phyloP scores from a whole-genome alignment of 2,329 filamentous ascomycete species.

The Acarospora socialis region DNA sequence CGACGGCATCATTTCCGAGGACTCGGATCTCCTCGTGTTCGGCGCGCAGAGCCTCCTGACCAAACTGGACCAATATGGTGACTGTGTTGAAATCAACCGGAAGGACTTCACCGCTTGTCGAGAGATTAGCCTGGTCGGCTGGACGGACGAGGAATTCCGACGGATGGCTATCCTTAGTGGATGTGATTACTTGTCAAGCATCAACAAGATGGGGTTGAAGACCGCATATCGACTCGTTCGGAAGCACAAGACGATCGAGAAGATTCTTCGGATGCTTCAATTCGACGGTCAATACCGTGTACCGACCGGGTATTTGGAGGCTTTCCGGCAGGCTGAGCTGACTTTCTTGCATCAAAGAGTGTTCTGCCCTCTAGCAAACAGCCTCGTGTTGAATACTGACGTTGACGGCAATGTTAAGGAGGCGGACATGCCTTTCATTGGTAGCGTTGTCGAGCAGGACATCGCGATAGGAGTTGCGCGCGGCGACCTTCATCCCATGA shows the following conservation, averaged over 20 bases:
- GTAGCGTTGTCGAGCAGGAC: slow-evolving; percentile 52
- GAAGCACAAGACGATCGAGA: slow-evolving; percentile 78
- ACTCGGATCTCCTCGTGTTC: slow-evolving; percentile 92
- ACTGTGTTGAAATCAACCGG: slow-evolving; percentile 83
- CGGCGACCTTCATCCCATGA: slow-evolving; percentile 81
- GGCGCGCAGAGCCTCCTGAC: slow-evolving; percentile 82
- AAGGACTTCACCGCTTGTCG: slow-evolving; percentile 77
- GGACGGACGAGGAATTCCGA: slow-evolving; percentile 82
- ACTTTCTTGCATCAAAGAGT: slow-evolving; percentile 94
- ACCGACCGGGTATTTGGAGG: slow-evolving; percentile 64
- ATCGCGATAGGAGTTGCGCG: slow-evolving; percentile 59
- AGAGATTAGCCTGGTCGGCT: slow-evolving; percentile 78
- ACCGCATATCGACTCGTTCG: slow-evolving; percentile 83
- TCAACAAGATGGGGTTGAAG: slow-evolving; percentile 78
- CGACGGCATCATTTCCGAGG: slow-evolving; percentile 81
- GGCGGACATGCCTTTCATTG: slow-evolving; percentile 68
- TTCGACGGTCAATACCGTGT: slow-evolving; percentile 79
- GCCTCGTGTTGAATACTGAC: slow-evolving; percentile 62
- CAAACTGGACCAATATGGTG: slow-evolving; percentile 86
- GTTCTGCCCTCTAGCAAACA: slow-evolving; percentile 60
- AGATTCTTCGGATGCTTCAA: slow-evolving; percentile 64
- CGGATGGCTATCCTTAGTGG: slow-evolving; percentile 94
- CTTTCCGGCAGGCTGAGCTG: slow-evolving; percentile 73
- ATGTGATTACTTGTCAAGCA: slow-evolving; percentile 83
- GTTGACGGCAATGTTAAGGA: slow-evolving; percentile 48